Conservation (phyloP, 1,139 yeast genomes). For the Yamadazyma epiphylla region DNA sequence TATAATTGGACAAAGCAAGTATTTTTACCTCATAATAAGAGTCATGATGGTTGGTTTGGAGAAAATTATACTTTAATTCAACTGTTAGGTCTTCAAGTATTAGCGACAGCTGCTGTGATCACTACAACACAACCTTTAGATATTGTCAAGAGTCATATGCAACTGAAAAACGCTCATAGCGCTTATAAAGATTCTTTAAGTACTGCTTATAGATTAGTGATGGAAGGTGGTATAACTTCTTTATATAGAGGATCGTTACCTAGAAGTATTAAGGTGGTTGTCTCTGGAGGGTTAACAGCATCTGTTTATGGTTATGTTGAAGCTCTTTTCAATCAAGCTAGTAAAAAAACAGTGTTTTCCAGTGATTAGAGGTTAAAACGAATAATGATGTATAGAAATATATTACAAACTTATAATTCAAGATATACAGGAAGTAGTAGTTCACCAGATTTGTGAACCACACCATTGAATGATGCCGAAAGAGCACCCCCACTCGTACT, state of each 20-base stretch:
- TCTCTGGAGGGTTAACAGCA: conserved; percentile 78
- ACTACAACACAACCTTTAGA: conserved; percentile 87
- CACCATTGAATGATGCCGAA: conserved; percentile 51
- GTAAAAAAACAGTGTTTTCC: conserved; percentile 49
- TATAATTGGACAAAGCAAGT: conserved; percentile 75
- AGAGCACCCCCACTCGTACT: conserved; percentile 57
- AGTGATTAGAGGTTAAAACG: conserved; percentile 7
- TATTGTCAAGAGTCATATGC: conserved; percentile 85
- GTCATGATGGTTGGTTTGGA: conserved; percentile 47
- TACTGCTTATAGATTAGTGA: conserved; percentile 69
- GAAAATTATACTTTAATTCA: conserved; percentile 37
- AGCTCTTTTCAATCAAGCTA: conserved; percentile 42
- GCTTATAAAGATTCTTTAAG: conserved; percentile 65
- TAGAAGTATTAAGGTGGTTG: conserved; percentile 70
- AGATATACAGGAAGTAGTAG: conserved; percentile 49
- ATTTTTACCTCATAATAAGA: conserved; percentile 50
- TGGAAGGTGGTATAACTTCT: conserved; percentile 60
- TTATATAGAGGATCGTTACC: conserved; percentile 84
- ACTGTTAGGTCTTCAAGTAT: conserved; percentile 50
- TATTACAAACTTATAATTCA: conserved; percentile 14
- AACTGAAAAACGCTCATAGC: conserved; percentile 63
- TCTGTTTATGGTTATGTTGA: conserved; percentile 64
- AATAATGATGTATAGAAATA: conserved; percentile 1
- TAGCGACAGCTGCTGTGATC: conserved; percentile 65
- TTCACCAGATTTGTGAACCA: conserved; percentile 47